Base-by-base conservation (phyloP, 768 basidiomycete species). In the Termitomyces sp. region DNA sequence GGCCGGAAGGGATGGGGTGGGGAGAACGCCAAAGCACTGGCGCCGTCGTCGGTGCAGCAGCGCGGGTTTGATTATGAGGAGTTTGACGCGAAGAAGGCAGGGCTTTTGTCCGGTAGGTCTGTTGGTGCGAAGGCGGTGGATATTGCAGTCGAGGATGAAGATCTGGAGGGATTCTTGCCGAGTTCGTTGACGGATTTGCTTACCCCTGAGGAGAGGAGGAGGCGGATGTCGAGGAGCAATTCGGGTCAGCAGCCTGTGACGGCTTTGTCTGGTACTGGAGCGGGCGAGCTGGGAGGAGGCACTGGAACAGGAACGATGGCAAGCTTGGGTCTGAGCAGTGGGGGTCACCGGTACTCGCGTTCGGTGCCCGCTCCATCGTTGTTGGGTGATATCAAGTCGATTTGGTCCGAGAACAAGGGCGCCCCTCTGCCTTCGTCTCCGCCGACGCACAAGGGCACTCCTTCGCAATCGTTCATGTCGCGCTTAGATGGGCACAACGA, bases 141-240 rank as follows among this genome's bases (percentile, higher is more conserved):
- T 71, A 16, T 18, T 81, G 82, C 82, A 0, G 81, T 79, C 7
- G 86, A 86, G 20, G 89, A 89, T 51, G 92, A 86, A 48, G 91
- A 95, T 64, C 68, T 92, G 50, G 93, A 94, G 67, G 95, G 94
- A 58, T 91, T 98, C 70, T 70, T 98, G 33, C 96, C 96, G 0
- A 87, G 90, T 56, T 91, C 88, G 4, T 75, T 98, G 50, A 92
- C 86, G 30, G 95, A 98, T 61, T 79, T 98, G 7, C 77, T 98
- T 50, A 96, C 95, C 0, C 91, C 92, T 0, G 89, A 88, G 64
- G 96, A 98, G 73, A 81, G 88, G 63, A 88, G 83, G 35, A 78
- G 95, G 35, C 77, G 94, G 47, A 87, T 93, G 82, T 90, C 88
- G 33, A 80, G 92, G 52, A 86, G 85, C n/a, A 84, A 83, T 58